Evolutionary conservation across 2,329 filamentous ascomycete genomes (phyloP), one percentile per base, ranked within the genome.

Genomic region (Claviceps cyperi): DNA sequence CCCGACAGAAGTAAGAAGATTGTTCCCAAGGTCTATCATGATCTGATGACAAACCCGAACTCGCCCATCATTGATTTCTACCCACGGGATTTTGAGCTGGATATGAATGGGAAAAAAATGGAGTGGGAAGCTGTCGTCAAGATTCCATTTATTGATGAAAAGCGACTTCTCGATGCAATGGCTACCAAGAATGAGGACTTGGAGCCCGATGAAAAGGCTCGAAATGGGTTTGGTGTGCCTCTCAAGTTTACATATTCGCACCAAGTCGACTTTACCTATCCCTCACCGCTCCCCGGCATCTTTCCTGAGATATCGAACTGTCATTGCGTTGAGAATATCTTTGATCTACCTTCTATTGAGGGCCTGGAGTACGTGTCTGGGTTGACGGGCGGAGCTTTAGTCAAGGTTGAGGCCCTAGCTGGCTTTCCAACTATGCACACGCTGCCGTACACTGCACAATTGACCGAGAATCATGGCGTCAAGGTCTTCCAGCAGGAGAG

Each of bases 51-150:
- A 1, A 86, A 86, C 50, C 76, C 84, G 2, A 78, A 85, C 15
- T 97, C 91, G 15, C 89, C 92, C 2, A 98, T 98, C 64, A 85
- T 95, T 60, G 92, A 98, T 63, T 98, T 98, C 64, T 98, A 98
- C 60, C 92, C 92, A 2, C 80, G 91, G 58, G 92, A 98, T 59
- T 98, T 98, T 60, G 88, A 94, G 56, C 75, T 98, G 40, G 94
- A 98, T 64, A 97, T 98, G 92, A 97, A 98, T 59, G 94, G 92
- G 52, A 98, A 98, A 73, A 98, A 95, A 71, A 94, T 95, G 85
- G 94, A 98, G 55, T 98, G 92, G 92, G 92, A 98, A 64, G 92
- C 92, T 28, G 91, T 98, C 38, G 89, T 98, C 56, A 98, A 97
- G 67, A 98, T 98, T 61, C 92, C 92, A 0, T 98, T 98, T 67